Conservation (phyloP, 257 asterid genomes). For the Nicotiana undulata region DNA sequence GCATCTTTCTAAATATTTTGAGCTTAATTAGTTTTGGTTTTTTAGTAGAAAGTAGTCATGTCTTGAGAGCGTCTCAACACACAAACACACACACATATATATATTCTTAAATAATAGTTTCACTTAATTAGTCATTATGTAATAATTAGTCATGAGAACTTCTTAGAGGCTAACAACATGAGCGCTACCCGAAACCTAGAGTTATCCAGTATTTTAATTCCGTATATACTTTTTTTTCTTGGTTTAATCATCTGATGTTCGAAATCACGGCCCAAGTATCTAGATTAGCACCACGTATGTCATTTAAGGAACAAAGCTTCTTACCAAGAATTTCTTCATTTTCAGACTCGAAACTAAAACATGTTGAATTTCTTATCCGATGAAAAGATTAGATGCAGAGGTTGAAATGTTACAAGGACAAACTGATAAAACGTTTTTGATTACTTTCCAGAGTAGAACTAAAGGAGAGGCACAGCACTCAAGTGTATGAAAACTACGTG, state of each 20-base stretch:
- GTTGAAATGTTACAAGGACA: neutral
- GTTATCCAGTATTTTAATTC: neutral
- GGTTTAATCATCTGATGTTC: neutral
- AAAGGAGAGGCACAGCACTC: constrained; percentile 9
- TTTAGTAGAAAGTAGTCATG: neutral
- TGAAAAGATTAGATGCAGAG: neutral
- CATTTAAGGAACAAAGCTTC: neutral
- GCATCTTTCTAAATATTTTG: too few relatives aligned
- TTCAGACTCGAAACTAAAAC: neutral
- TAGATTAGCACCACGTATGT: neutral
- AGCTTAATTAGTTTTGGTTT: too few relatives aligned
- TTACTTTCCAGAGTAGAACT: constrained; percentile 14
- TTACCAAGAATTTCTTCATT: neutral
- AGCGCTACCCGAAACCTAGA: neutral
- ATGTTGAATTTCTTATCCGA: neutral
- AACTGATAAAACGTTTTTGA: constrained; percentile 1
- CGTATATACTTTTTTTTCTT: neutral
- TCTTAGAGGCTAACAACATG: neutral
- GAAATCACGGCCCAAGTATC: neutral
- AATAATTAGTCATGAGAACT: neutral
- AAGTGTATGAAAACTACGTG: constrained; percentile 5
- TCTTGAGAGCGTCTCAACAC: neutral
- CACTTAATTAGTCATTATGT: neutral
- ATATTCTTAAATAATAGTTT: too few relatives aligned
- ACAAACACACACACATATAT: too few relatives aligned